These are phyloP conservation scores for Dendrobium officinale DNA, from an alignment of 106 monocot genomes.

Conservation along the genomic window DNA sequence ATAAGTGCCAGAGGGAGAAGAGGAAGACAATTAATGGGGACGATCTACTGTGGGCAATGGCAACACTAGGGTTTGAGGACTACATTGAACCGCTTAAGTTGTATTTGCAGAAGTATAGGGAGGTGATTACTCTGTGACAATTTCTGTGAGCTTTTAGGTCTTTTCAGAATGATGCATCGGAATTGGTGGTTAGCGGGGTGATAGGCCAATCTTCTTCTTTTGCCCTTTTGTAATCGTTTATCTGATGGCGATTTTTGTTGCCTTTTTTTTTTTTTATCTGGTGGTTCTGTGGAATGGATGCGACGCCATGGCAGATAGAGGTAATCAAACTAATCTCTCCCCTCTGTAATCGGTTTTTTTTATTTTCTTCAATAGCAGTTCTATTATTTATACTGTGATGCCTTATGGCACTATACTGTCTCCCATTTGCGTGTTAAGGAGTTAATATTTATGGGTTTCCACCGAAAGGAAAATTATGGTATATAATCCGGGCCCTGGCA, in stretches of 20 bases:
- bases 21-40: slow-evolving; percentile 64
- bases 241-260: neutral
- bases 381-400: too few relatives aligned
- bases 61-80: slow-evolving; percentile 43
- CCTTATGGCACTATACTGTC: too few relatives aligned
- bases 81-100: slow-evolving; percentile 44
- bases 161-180: neutral
- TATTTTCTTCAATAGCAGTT: neutral
- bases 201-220: neutral
- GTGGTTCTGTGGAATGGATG: neutral
- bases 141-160: neutral
- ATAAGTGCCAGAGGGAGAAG: slow-evolving; percentile 59
- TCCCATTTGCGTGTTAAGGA: too few relatives aligned
- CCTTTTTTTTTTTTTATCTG: neutral
- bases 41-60: slow-evolving; percentile 53
- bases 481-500: too few relatives aligned
- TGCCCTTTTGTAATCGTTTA: neutral
- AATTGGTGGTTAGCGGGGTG: neutral
- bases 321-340: neutral
- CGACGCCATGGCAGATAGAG: neutral
- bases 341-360: neutral
- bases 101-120: slow-evolving; percentile 27
- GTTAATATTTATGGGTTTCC: too few relatives aligned
- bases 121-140: neutral
- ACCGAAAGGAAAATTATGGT: too few relatives aligned